Evolutionary conservation across 768 basidiomycete genomes (phyloP), one percentile per base, ranked within the genome.

Genomic region (Hydnum rufescens): DNA sequence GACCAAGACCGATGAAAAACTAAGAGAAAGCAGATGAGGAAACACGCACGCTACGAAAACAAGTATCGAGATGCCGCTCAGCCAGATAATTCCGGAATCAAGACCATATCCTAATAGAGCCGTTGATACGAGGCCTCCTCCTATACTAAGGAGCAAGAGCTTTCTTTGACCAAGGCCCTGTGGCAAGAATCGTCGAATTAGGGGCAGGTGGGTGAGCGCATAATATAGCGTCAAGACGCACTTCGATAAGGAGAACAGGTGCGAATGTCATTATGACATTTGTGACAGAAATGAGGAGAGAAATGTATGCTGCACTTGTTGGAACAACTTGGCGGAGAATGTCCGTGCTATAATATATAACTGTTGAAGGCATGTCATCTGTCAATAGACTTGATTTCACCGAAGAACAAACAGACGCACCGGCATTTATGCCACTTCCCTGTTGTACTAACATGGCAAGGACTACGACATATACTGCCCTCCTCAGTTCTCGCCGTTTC

Each of bases 211-310:
- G 6, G 5, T 44, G 25, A 3, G n/a, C 16, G 22, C 16, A 18
- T 6, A 32, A 6, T 19, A 3, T 5, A 2, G 18, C n/a, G n/a
- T n/a, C 6, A 34, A 4, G 5, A 60, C 64, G 55, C 57, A 67
- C 67, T 47, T 67, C 67, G 52, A 70, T 60, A 16, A 69, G 58
- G 55, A 62, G 62, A 22, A 70, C 57, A 4, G 67, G 60, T 0
- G 66, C 65, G 34, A 70, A 57, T 0, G 69, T 70, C 66, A 66
- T 67, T 42, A 66, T 19, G n/a, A 61, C 64, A 55, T 70, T 69
- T n/a, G 68, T 61, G 6, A 60, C 28, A 6, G 57, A 52, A 31
- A 57, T 57, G 3, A 58, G 29, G 29, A 57, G 32, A 4, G 57
- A 57, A 29, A 57, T 57, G 46, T 53, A 49, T 4, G 49, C 55